These are phyloP conservation scores for Lachancea sp. DNA, from an alignment of 805 yeast species.

Conservation along the genomic window DNA sequence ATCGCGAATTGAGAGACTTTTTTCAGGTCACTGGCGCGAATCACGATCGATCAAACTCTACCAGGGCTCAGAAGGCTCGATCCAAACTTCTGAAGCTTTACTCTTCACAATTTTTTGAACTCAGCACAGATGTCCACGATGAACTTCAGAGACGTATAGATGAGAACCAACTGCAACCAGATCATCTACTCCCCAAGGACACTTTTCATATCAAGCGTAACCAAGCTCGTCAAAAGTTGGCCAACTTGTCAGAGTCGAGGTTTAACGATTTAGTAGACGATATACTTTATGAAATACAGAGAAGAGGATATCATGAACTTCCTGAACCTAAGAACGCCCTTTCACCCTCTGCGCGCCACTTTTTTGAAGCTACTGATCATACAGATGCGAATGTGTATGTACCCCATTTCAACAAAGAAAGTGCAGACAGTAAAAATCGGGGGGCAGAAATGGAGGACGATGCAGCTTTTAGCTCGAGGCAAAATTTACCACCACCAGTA, in stretches of 20 bases:
- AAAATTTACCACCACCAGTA: not conserved
- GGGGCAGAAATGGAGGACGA: no score
- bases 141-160: constrained; percentile 76
- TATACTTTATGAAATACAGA: constrained; percentile 76
- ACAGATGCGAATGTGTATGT: not conserved
- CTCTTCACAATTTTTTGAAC: constrained; percentile 75
- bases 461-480: no score
- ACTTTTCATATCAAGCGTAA: constrained; percentile 89
- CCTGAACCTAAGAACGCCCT: constrained; percentile 3
- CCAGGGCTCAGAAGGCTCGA: constrained; percentile 72
- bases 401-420: no score
- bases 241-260: constrained; percentile 72
- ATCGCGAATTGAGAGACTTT: constrained; percentile 23
- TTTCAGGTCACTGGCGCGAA: constrained; percentile 26
- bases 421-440: no score
- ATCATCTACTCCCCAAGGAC: constrained; percentile 59
- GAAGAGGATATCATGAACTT: constrained; percentile 51
- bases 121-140: constrained; percentile 91
- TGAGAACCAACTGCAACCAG: constrained; percentile 52
- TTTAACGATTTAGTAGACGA: constrained; percentile 90
- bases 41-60: constrained; percentile 32
- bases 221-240: constrained; percentile 87
- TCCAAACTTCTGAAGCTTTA: constrained; percentile 79
- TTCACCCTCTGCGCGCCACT: not conserved
- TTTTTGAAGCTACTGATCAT: not conserved